phyloP scores from a whole-genome alignment of 306 rosid genomes.

The Gillenia trifoliata region DNA sequence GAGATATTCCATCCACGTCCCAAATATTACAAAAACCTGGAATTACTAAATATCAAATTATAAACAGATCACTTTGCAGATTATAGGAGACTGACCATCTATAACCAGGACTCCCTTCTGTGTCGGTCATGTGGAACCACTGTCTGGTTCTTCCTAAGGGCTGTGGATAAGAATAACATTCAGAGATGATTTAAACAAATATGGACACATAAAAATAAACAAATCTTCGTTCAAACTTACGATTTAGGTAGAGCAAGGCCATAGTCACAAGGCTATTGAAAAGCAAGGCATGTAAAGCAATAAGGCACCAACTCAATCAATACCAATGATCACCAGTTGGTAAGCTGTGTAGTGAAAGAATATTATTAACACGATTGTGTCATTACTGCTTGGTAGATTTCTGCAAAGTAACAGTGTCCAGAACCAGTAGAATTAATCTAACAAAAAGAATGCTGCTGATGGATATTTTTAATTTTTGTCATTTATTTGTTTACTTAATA shows the following conservation, averaged over 20 bases:
- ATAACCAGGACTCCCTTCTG: conserved; percentile 30
- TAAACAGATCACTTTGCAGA: background rate
- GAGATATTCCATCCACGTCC: background rate
- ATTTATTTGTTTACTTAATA: background rate
- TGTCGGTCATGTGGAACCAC: conserved; percentile 39
- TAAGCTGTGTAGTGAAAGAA: conserved; percentile 49
- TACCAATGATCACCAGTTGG: conserved; percentile 65
- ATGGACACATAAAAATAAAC: background rate
- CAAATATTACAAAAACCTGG: conserved; percentile 6
- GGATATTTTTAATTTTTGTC: no score
- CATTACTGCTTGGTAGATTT: conserved; percentile 39
- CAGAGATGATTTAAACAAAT: conserved; percentile 4
- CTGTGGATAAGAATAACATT: conserved; percentile 28
- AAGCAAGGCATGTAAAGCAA: conserved; percentile 37
- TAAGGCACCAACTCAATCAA: conserved; percentile 50
- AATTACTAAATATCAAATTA: background rate
- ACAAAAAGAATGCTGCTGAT: background rate
- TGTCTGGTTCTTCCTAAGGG: conserved; percentile 52
- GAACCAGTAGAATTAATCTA: conserved; percentile 7
- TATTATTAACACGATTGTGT: conserved; percentile 49
- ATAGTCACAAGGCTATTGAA: conserved; percentile 61
- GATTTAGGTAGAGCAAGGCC: conserved; percentile 69
- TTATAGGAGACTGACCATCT: conserved; percentile 28
- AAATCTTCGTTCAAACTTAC: conserved; percentile 43
- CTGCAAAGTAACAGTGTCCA: conserved; percentile 35